Evolutionary conservation across 2,329 filamentous ascomycete genomes (phyloP), one percentile per base, ranked within the genome.

Genomic region (Trichoderma oligosporum): DNA sequence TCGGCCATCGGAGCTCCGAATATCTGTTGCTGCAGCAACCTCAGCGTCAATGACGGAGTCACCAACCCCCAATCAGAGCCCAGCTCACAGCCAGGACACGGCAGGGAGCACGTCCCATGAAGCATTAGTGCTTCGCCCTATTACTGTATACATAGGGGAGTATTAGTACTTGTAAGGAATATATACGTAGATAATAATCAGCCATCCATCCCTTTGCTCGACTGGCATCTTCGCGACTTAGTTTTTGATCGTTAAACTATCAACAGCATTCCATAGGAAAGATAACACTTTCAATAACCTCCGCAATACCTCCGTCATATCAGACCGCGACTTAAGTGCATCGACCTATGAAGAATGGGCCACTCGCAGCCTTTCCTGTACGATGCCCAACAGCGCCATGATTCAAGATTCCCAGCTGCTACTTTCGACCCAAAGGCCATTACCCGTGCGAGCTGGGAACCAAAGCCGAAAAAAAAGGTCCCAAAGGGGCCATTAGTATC

Each of bases 351-450:
- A n/a, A 45, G 20, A 39, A 66, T 66, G 71, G 70, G 66, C 49
- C 61, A 63, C 56, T 60, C 70, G 36, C 73, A 71, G 72, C 89
- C 89, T 56, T 94, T 87, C 76, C 80, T 93, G 72, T 94, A 94
- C 74, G 81, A 85, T 60, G 66, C 73, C 66, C 76, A 70, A 72
- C 80, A 61, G 70, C 73, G 64, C 66, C 68, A 78, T 65, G 78
- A 83, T 68, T 74, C 77, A 46, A 79, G 80, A 64, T 80, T 80
- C 61, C 80, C 75, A 69, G 74, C 71, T 70, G 76, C 66, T 67
- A 75, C 70, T n/a, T 96, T 95, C 73, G 91, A 97, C 66, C 92
- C 93, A 47, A 95, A 92, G 71, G 88, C 89, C 59, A 82, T 91
- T 47, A 92, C 91, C 20, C 82, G 91, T 68, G 88, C 89, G 61